These are phyloP conservation scores for Myriosclerotinia curreyana DNA, from an alignment of 2,329 filamentous ascomycete species.

Conservation along the genomic window DNA sequence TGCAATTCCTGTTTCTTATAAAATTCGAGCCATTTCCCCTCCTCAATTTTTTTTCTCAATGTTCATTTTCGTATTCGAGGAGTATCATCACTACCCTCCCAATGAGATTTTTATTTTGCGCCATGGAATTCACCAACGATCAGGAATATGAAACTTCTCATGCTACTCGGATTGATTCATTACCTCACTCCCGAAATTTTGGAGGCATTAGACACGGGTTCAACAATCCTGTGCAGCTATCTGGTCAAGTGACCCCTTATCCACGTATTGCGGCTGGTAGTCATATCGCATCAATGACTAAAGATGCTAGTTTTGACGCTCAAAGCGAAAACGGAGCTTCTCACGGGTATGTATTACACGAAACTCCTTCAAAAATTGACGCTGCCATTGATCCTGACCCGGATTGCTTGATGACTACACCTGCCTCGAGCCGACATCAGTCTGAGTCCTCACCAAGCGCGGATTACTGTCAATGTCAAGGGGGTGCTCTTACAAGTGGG, in stretches of 20 bases:
- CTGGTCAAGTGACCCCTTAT: slow-evolving; percentile 6
- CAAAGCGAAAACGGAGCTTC: neutral
- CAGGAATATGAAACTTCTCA: neutral
- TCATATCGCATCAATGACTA: neutral
- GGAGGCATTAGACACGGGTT: slow-evolving; percentile 22
- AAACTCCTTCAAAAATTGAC: slow-evolving; percentile 4
- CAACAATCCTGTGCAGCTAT: slow-evolving; percentile 5
- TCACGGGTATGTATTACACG: slow-evolving; percentile 3
- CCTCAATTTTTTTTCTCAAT: neutral
- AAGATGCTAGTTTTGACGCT: neutral
- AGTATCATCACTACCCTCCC: neutral
- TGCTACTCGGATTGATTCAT: neutral
- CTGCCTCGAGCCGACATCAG: slow-evolving; percentile 8
- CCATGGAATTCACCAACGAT: slow-evolving; percentile 10
- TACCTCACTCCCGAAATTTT: slow-evolving; percentile 16
- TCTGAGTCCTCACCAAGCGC: neutral
- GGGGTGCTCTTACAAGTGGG: neutral
- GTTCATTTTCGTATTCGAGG: neutral
- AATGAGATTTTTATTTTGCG: neutral
- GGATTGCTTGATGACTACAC: slow-evolving; percentile 19
- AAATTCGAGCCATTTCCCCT: neutral
- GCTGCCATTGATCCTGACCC: neutral
- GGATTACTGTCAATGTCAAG: slow-evolving; percentile 7
- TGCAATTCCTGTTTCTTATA: neutral
- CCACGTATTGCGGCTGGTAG: neutral